Evolutionary conservation across 805 yeast species (phyloP), one percentile per base, ranked within the genome.

Genomic region (Brettanomyces bruxellensis): DNA sequence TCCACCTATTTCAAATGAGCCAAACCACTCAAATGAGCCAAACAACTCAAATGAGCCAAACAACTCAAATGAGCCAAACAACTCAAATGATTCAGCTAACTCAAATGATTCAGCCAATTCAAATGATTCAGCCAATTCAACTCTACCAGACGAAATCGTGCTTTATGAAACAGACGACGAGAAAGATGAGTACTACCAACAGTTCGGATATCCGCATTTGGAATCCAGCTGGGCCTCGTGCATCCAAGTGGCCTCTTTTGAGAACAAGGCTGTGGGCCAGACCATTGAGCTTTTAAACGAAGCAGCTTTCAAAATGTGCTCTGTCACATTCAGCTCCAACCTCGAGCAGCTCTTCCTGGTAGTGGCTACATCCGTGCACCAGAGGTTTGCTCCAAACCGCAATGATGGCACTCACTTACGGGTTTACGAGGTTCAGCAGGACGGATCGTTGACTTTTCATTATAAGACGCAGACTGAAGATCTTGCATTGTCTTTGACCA

Each of bases 381-480:
- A 60, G 43, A 47, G 38, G 4, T 57, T 63, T 40, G 44, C 57
- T 12, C 73, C 75, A 0, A 55, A 45, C 39, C 34, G 51, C 7
- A 50, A 51, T 41, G 36, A 37, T 1, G 60, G 53, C 9, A 56
- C 60, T 39, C 68, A 47, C 50, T 49, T 77, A 38, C 59, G 67
- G 49, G 60, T 72, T 3, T 77, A 66, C 55, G 58, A 54, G 25
- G 57, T 75, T 5, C 46, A 14, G 50, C 49, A 5, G 70, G 18
- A 70, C 25, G 62, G 70, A n/a, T 52, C 61, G 2, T 48, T 86
- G 24, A 59, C 65, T 30, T 67, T 78, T 30, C 53, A 81, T 4
- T 93, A 90, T 60, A 68, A 69, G 45, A 88, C 96, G 0, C 57
- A 62, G 12, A 62, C 83, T 0, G 79, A 76, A 4, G 65, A 56